These are phyloP conservation scores for Aegle marmelos DNA, from an alignment of 345 rosid genomes.

Conservation along the genomic window DNA sequence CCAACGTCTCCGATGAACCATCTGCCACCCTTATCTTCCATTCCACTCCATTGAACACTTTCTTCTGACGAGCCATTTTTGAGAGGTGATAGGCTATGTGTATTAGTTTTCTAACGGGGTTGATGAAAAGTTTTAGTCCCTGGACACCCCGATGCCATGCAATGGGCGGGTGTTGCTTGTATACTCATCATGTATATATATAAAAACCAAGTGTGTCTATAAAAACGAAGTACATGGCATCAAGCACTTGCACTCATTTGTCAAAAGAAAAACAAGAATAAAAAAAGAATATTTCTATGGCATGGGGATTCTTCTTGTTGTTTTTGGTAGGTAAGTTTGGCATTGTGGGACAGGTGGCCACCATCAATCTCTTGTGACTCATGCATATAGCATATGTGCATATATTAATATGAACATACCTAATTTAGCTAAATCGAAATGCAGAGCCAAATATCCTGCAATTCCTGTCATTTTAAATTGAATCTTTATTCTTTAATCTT, in stretches of 20 bases:
- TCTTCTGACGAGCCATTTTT: conserved; percentile 24
- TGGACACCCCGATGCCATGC: conserved; percentile 14
- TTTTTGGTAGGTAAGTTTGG: conserved; percentile 27
- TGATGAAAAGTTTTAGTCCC: neutral
- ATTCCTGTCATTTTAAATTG: neutral
- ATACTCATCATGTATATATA: neutral
- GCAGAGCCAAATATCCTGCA: neutral
- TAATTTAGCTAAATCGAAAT: neutral
- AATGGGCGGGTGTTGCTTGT: neutral
- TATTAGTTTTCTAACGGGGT: neutral
- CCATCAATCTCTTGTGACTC: neutral
- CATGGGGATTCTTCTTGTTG: conserved; percentile 12
- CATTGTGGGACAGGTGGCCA: neutral
- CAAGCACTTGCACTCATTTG: neutral
- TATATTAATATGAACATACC: neutral
- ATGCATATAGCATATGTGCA: neutral
- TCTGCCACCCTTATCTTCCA: conserved; percentile 46
- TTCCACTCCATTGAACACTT: conserved; percentile 24
- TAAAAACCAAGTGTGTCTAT: too few species aligned
- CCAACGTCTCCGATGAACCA: conserved; percentile 38
- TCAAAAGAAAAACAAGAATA: neutral
- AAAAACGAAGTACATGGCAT: neutral
- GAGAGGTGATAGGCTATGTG: neutral
- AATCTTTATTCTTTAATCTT: neutral
- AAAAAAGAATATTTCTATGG: neutral